Conservation (phyloP, 2,329 filamentous ascomycete genomes). For the Xylaria multiplex region DNA sequence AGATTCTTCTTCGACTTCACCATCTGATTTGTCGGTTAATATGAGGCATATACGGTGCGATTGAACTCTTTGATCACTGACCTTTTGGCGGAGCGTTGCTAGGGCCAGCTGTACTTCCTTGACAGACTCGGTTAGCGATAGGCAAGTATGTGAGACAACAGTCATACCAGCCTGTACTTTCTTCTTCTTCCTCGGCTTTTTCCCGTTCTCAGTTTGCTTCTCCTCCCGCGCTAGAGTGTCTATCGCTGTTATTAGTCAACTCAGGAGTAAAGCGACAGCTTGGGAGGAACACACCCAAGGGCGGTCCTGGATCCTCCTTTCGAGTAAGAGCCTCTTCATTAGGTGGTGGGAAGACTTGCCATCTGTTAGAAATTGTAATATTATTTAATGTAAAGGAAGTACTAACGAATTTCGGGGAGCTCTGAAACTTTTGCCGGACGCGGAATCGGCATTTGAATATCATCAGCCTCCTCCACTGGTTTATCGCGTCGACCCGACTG, state of each 20-base stretch:
- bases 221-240: constrained; percentile 2
- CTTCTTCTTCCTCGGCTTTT: constrained; percentile 12
- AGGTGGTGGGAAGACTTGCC: constrained; percentile 5
- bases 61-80: not conserved
- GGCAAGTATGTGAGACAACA: not conserved
- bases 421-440: not conserved
- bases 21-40: constrained; percentile 14
- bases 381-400: not conserved
- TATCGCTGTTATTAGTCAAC: constrained; percentile 5
- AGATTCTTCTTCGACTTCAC: constrained; percentile 6
- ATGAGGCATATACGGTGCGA: not conserved
- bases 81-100: constrained; percentile 8
- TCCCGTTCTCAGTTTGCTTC: not conserved
- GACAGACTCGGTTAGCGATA: not conserved
- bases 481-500: constrained; percentile 3
- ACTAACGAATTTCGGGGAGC: constrained; percentile 22
- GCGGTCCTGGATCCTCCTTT: not conserved
- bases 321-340: not conserved
- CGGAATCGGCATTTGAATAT: constrained; percentile 21
- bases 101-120: constrained; percentile 15
- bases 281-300: constrained; percentile 1
- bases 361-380: not conserved
- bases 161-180: constrained; percentile 16
- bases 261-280: not conserved
- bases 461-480: constrained; percentile 11